These are phyloP conservation scores for Tephrocybe sp. DNA, from an alignment of 768 basidiomycete genomes.

Conservation along the genomic window DNA sequence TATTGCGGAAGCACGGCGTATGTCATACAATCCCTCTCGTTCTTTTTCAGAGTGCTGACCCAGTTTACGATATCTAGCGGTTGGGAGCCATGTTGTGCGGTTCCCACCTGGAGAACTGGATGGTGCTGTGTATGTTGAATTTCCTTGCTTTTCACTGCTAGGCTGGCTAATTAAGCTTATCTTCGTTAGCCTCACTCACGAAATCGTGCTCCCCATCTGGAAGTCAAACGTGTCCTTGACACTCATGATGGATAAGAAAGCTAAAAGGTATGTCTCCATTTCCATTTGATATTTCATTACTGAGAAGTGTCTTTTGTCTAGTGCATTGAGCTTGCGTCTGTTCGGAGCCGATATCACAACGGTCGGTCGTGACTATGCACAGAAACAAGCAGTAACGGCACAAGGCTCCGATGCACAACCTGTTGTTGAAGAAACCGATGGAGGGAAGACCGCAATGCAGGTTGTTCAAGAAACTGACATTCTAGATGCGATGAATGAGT, in stretches of 20 bases:
- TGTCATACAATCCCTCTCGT: slow-evolving; percentile 30
- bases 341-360: slow-evolving; percentile 79
- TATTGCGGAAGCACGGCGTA: slow-evolving; percentile 54
- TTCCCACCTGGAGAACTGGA: slow-evolving; percentile 57
- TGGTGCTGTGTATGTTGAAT: slow-evolving; percentile 51
- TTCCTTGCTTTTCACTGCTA: background rate
- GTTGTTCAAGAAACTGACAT: slow-evolving; percentile 15
- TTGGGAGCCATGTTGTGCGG: slow-evolving; percentile 72
- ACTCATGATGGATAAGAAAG: slow-evolving; percentile 95
- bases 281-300: slow-evolving; percentile 1
- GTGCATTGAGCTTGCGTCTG: slow-evolving; percentile 83
- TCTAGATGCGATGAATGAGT: slow-evolving; percentile 6
- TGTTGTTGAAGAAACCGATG: background rate
- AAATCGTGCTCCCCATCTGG: slow-evolving; percentile 93
- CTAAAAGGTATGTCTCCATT: slow-evolving; percentile 76
- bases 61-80: slow-evolving; percentile 35
- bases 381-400: slow-evolving; percentile 10
- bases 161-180: slow-evolving; percentile 7
- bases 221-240: slow-evolving; percentile 85
- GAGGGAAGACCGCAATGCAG: slow-evolving; percentile 4
- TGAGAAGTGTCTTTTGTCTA: slow-evolving; percentile 27
- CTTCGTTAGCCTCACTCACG: slow-evolving; percentile 60
- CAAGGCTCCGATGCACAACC: slow-evolving; percentile 3
- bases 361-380: slow-evolving; percentile 37
- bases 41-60: background rate